A percentile compares a stretch with the other conserved stretches of the same genome.
phyloP scores from a whole-genome alignment of 1,284 basidiomycete genomes.

The Sanghuangporus weigelae region DNA sequence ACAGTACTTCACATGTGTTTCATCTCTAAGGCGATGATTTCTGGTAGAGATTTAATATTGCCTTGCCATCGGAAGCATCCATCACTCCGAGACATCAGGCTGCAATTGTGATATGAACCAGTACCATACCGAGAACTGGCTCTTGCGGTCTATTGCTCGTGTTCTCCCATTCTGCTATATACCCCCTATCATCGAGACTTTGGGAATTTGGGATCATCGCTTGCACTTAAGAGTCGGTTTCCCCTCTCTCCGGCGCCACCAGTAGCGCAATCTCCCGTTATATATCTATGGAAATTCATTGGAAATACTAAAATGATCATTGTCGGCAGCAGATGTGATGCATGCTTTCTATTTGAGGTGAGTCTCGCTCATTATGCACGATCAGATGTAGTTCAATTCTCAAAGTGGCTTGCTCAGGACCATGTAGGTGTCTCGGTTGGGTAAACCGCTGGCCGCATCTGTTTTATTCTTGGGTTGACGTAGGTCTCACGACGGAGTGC shows the following conservation, averaged over 20 bases:
- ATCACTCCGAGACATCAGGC: no score
- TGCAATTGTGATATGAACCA: no score
- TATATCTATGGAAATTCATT: neutral
- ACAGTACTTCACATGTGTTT: no score
- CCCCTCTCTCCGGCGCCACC: neutral
- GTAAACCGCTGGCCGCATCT: slow-evolving; percentile 9
- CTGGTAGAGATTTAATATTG: no score
- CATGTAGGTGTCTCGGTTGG: neutral
- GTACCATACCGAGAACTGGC: no score
- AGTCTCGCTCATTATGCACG: neutral
- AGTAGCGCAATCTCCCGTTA: slow-evolving; percentile 4
- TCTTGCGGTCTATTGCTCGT: no score
- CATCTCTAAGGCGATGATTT: no score
- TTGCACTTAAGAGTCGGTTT: neutral
- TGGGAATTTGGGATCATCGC: neutral
- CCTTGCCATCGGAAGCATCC: no score
- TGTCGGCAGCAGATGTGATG: neutral
- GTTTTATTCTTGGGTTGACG: neutral
- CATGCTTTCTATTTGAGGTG: neutral
- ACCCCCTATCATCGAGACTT: neutral
- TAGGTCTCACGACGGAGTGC: neutral
- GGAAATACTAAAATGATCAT: neutral
- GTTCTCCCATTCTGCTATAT: no score
- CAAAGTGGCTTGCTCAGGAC: neutral
- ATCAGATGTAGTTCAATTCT: slow-evolving; percentile 5